Percentiles rank a stretch among this genome's conserved stretches.
These are phyloP conservation scores for Laguncularia racemosa DNA, from an alignment of 345 rosid species.

Conservation along the genomic window DNA sequence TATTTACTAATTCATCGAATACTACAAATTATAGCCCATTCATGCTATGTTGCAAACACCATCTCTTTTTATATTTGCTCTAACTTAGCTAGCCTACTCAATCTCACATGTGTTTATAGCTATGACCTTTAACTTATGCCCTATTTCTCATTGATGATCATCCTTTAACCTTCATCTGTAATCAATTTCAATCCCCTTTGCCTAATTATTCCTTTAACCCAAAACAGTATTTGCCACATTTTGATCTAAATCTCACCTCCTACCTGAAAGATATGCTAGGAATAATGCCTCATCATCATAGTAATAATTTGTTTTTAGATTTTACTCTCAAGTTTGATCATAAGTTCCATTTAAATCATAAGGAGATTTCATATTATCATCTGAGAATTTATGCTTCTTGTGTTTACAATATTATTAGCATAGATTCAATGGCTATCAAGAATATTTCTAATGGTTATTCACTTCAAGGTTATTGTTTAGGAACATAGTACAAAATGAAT, in stretches of 20 bases:
- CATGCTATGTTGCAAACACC: too few species aligned
- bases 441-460: neutral
- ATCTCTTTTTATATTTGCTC: too few species aligned
- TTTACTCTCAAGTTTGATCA: conserved; percentile 19
- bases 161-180: too few species aligned
- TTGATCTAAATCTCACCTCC: conserved; percentile 18
- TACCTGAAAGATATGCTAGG: conserved; percentile 43
- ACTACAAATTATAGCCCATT: too few species aligned
- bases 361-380: conserved; percentile 18
- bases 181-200: too few species aligned
- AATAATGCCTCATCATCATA: conserved; percentile 24
- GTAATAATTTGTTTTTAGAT: conserved; percentile 4
- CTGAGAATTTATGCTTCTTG: conserved; percentile 27
- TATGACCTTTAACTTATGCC: too few species aligned
- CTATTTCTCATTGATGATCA: too few species aligned
- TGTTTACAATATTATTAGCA: conserved; percentile 35
- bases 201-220: too few species aligned
- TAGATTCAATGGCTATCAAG: conserved; percentile 9
- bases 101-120: too few species aligned
- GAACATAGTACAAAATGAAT: conserved; percentile 17
- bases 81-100: too few species aligned
- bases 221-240: too few species aligned
- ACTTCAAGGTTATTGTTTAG: conserved; percentile 7
- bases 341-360: conserved; percentile 12
- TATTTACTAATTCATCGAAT: too few species aligned